Conservation (phyloP, 108 stramenopile genomes). For the Cyclotella cryptica region DNA sequence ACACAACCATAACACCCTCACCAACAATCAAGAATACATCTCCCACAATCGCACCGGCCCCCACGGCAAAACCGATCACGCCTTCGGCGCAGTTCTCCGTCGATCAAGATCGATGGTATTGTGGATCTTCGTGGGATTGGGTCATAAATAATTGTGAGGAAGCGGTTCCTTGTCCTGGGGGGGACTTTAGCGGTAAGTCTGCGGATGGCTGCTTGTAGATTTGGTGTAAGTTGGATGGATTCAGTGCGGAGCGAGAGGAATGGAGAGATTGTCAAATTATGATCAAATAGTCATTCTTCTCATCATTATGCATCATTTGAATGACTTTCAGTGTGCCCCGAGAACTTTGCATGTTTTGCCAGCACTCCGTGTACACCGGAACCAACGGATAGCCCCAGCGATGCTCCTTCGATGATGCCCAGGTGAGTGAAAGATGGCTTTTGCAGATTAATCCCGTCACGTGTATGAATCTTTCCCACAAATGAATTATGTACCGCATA, state of each 20-base stretch:
- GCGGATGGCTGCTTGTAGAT: not conserved
- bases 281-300: not conserved
- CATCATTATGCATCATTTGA: not conserved
- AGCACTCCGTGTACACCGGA: slow-evolving; percentile 35
- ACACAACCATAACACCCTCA: slow-evolving; percentile 7
- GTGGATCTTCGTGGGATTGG: slow-evolving; percentile 38
- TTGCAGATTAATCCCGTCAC: no score
- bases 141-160: slow-evolving; percentile 23
- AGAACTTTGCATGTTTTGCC: slow-evolving; percentile 30
- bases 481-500: not conserved
- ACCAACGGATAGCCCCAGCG: slow-evolving; percentile 20
- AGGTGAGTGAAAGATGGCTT: not conserved
- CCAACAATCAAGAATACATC: slow-evolving; percentile 1
- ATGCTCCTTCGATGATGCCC: slow-evolving; percentile 20
- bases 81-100: slow-evolving; percentile 13
- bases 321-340: slow-evolving; percentile 20
- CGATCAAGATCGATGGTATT: slow-evolving; percentile 35
- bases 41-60: not conserved
- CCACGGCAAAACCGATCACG: slow-evolving; percentile 14
- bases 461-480: not conserved
- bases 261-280: no score
- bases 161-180: slow-evolving; percentile 28
- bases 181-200: slow-evolving; percentile 11
- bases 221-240: not conserved
- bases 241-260: no score